Base-by-base conservation (phyloP, 345 rosid genomes). In the Eucalyptus regnans region DNA sequence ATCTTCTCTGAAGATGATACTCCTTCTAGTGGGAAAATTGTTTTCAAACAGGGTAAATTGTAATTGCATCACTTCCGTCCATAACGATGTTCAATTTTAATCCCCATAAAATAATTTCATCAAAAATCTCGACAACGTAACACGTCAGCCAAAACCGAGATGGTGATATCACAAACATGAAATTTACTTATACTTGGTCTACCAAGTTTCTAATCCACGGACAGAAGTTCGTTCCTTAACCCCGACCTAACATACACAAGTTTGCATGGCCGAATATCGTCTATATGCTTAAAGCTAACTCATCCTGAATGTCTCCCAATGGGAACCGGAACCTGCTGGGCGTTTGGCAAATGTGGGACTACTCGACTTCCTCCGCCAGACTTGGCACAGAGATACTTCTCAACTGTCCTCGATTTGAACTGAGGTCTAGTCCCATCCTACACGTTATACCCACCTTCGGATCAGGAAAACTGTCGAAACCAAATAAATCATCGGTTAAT, bases 351-450 rank as follows among this genome's bases (percentile, higher is more conserved):
- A 93, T 86, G 90, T 89, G 9, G 95, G 92, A 41, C 95, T 8
- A 94, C 81, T 86, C 91, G 88, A 2, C 89, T 89, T 80, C 96
- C 96, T 81, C 96, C 97, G 50, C 96, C 96, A 9, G 58, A 7
- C 89, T 93, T 93, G 3, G 95, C 95, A 60, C 88, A 87, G 6
- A 95, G 95, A 88, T 91, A 95, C 90, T 93, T 95, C n/a, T 93
- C 94, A 1, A 89, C 90, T 7, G 90, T 93, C 16, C 89, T 91
- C 1, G 95, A 95, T 88, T 91, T 91, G 48, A 94, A 90, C 91
- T 93, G 95, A 81, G 93, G 92, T 46, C 86, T 89, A 9, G 94
- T 92, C 85, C 95, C 96, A 66, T 95, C 96, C 97, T 95, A 48
- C 56, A 27, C 2, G 25, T 48, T 71, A 80, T 80, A 33, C 85